Conservation (phyloP, 805 yeast species). For the Pichia nanzhaoensis region DNA sequence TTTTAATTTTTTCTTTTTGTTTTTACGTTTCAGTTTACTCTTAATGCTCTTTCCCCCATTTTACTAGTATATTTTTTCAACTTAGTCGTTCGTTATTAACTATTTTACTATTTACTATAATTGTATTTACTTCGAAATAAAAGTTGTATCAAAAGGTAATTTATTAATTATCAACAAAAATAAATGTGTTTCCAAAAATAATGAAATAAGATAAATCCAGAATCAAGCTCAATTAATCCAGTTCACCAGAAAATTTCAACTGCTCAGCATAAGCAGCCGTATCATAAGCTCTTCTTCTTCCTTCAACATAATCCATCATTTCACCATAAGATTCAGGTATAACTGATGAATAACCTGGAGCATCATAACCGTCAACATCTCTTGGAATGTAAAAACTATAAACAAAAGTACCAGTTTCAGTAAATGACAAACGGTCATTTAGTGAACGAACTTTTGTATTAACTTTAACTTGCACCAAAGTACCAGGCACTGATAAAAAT, state of each 20-base stretch:
- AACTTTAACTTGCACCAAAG: slow-evolving; percentile 83
- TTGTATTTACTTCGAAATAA: too few species aligned
- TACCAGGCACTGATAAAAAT: slow-evolving; percentile 70
- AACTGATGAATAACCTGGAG: slow-evolving; percentile 65
- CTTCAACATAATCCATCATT: slow-evolving; percentile 88
- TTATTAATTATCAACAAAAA: too few species aligned
- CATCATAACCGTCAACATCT: slow-evolving; percentile 34
- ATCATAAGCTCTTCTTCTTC: slow-evolving; percentile 81
- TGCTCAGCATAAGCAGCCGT: slow-evolving; percentile 62
- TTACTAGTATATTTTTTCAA: too few species aligned
- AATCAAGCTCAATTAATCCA: slow-evolving; percentile 3
- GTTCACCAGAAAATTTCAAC: slow-evolving; percentile 27
- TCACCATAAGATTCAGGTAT: slow-evolving; percentile 84
- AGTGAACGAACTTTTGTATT: slow-evolving; percentile 71
- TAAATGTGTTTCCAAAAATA: too few species aligned
- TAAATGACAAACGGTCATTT: slow-evolving; percentile 43
- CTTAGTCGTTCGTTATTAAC: too few species aligned
- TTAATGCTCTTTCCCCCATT: too few species aligned
- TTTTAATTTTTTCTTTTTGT: not conserved
- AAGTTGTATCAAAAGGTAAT: too few species aligned
- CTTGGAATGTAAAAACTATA: slow-evolving; percentile 83
- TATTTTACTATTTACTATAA: too few species aligned
- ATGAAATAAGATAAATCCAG: not conserved
- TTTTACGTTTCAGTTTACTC: not conserved
- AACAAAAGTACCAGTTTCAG: slow-evolving; percentile 80